Conservation (phyloP, 1,284 basidiomycete species). For the Pyrrhoderma noxium region DNA sequence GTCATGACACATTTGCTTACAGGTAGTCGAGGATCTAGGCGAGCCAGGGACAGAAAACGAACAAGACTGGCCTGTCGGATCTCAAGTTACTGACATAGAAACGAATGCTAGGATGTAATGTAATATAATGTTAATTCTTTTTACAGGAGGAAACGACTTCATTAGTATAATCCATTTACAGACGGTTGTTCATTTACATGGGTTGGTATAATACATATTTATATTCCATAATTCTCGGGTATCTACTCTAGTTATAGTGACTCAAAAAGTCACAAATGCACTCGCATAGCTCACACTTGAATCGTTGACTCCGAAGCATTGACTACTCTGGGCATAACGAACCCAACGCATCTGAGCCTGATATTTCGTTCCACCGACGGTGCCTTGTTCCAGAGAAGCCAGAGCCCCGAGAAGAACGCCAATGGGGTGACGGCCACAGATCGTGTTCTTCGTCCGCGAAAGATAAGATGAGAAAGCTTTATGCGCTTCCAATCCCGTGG, state of each 20-base stretch:
- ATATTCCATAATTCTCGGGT: no score
- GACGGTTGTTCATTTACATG: no score
- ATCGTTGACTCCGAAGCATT: conserved; percentile 61
- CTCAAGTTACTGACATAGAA: conserved; percentile 31
- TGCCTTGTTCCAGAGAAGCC: conserved; percentile 27
- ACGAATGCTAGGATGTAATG: conserved; percentile 25
- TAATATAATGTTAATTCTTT: not conserved
- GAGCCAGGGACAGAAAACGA: conserved; percentile 56
- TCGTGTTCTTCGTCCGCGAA: conserved; percentile 83
- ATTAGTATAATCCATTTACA: no score
- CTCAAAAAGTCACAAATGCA: conserved; percentile 59
- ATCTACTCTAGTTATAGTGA: no score
- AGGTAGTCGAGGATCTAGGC: conserved; percentile 60
- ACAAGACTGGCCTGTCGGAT: conserved; percentile 46
- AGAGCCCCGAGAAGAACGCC: conserved; percentile 83
- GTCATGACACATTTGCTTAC: not conserved
- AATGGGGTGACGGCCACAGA: conserved; percentile 95
- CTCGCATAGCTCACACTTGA: conserved; percentile 96
- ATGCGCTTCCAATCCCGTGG: conserved; percentile 48
- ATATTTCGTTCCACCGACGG: conserved; percentile 19
- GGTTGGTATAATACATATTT: no score
- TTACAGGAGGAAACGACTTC: no score
- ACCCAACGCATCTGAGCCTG: conserved; percentile 64
- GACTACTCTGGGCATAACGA: conserved; percentile 87
- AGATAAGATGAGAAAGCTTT: conserved; percentile 71